phyloP scores from a whole-genome alignment of 345 rosid genomes.

The Camelina laxa region DNA sequence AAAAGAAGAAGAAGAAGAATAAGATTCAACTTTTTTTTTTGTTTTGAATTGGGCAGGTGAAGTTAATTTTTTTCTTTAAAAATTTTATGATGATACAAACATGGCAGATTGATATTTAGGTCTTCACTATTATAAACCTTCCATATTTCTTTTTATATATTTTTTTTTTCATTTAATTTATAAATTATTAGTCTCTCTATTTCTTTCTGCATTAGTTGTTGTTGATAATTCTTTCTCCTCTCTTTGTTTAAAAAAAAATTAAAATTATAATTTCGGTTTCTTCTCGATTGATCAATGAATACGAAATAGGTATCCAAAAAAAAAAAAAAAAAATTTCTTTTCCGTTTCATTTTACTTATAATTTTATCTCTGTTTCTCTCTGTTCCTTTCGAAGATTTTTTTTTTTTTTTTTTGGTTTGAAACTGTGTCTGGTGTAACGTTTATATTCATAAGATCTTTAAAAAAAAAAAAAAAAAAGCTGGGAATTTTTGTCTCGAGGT shows the following conservation, averaged over 20 bases:
- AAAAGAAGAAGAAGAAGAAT: neutral
- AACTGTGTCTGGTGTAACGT: conserved; percentile 19
- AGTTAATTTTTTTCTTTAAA: neutral
- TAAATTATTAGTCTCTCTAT: neutral
- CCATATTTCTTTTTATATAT: conserved; percentile 8
- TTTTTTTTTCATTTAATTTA: neutral
- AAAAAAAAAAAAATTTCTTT: neutral
- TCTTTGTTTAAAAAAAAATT: neutral
- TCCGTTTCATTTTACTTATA: conserved; percentile 25
- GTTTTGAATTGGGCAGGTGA: conserved; percentile 14
- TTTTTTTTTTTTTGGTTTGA: neutral
- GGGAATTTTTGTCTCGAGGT: conserved; percentile 18
- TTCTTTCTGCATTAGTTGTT: too few species aligned
- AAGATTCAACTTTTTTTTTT: too few species aligned
- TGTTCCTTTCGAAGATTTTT: neutral
- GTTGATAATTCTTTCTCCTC: conserved; percentile 13
- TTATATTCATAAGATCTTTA: conserved; percentile 24
- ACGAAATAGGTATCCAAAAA: conserved; percentile 13
- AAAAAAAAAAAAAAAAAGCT: conserved; percentile 9
- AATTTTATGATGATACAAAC: conserved; percentile 5
- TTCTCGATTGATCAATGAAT: conserved; percentile 31
- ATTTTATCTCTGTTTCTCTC: neutral
- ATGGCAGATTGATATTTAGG: conserved; percentile 39
- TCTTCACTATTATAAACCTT: conserved; percentile 40
- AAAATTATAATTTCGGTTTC: conserved; percentile 33